Evolutionary conservation across 129 eudicot genomes (phyloP).

Genomic region (Glebionis coronaria): DNA sequence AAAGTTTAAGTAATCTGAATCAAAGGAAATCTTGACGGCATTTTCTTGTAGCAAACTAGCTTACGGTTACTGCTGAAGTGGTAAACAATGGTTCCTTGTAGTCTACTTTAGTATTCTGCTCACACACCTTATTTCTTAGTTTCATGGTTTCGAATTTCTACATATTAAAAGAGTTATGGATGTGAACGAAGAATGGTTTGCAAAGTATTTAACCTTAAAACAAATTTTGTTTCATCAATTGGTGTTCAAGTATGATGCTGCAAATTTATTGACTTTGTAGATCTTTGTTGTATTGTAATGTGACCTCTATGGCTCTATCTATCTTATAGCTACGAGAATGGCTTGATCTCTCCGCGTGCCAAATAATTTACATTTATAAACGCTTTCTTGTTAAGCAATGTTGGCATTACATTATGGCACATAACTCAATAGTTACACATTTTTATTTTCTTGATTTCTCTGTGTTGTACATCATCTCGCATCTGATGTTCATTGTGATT

Average conservation of each 20-base stretch:
- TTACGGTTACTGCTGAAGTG: too few species aligned
- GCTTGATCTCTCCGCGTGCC: constrained; percentile 16
- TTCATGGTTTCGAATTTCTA: too few species aligned
- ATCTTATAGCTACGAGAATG: not conserved
- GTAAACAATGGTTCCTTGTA: too few species aligned
- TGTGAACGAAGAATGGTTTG: too few species aligned
- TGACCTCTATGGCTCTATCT: not conserved
- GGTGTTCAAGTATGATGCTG: not conserved
- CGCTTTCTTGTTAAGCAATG: not conserved
- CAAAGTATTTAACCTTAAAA: constrained; percentile 1
- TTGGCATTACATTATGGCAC: not conserved
- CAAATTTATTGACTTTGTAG: not conserved
- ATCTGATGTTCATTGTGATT: constrained; percentile 17
- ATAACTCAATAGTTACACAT: not conserved
- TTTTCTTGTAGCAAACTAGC: too few species aligned
- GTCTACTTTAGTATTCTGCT: too few species aligned
- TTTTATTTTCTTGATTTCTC: not conserved
- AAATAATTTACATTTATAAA: not conserved
- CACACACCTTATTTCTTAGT: too few species aligned
- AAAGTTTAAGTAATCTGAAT: too few species aligned
- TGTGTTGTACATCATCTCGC: constrained; percentile 6
- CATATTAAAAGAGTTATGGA: too few species aligned
- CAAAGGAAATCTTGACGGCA: too few species aligned
- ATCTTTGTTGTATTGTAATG: not conserved
- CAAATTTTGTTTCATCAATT: not conserved